Evolutionary conservation across 345 rosid species (phyloP), one percentile per base, ranked within the genome.

Genomic region (Bruguiera parviflora): DNA sequence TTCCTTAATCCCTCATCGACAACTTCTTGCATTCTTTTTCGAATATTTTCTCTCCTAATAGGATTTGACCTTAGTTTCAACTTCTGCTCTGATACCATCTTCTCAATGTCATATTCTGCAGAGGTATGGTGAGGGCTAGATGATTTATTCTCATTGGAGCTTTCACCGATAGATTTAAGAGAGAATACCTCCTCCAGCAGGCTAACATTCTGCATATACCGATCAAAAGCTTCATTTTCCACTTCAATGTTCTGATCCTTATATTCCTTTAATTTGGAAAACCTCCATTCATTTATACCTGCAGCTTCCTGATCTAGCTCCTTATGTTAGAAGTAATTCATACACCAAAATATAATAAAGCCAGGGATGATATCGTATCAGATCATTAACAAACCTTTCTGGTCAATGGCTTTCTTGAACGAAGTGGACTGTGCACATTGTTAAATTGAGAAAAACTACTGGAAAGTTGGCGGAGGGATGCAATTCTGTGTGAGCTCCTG

Each of bases 221-320:
- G 86, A 67, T 88, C 94, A 78, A 92, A 95, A 51, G 94, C 89
- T 74, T 90, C 94, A 46, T 87, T 90, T 82, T 92, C 98, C 18
- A 82, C 84, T 77, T 85, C 92, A 28, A 92, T 79, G 75, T 86
- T 87, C 71, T 86, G 78, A 35, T 90, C 92, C 77, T 63, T 84
- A 75, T 73, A 84, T 73, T 95, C 92, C 83, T 89, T 90, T 58
- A 95, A 75, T 86, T 85, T 95, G 33, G 83, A 77, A 82, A 92
- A 92, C 81, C 99, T 85, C 99, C 99, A 95, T 69, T 88, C 96
- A 58, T 92, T 95, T 61, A 95, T 82, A 56, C 84, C 82, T 37
- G 83, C 82, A 66, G 94, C 98, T 82, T 95, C 98, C 99, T 92
- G 83, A 63, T 80, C 82, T 63, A 76, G 57, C 29, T 49, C 43